phyloP scores from a whole-genome alignment of 352 stramenopile genomes.

The Phytophthora pluvialis region DNA sequence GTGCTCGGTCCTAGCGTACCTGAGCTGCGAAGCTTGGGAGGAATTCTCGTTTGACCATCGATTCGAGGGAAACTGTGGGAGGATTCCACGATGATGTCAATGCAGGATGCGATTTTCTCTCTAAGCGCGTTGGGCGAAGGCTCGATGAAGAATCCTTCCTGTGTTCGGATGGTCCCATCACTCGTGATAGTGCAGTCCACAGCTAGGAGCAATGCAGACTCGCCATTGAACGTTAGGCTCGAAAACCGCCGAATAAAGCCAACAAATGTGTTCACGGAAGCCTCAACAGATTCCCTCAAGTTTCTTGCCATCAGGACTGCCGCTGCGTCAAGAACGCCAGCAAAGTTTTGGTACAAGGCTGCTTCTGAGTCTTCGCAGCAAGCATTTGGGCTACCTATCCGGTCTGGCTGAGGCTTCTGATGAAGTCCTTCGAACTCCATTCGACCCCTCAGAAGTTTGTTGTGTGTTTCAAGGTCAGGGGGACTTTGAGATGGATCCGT shows the following conservation, averaged over 20 bases:
- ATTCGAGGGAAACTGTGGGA: slow-evolving; percentile 91
- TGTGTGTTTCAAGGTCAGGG: slow-evolving; percentile 32
- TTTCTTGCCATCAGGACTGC: slow-evolving; percentile 92
- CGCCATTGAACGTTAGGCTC: slow-evolving; percentile 48
- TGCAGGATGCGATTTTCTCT: slow-evolving; percentile 70
- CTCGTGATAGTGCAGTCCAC: slow-evolving; percentile 52
- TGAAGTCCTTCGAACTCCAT: slow-evolving; percentile 62
- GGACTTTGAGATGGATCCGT: slow-evolving; percentile 5
- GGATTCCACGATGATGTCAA: slow-evolving; percentile 79
- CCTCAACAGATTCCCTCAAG: slow-evolving; percentile 84
- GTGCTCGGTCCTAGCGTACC: slow-evolving; percentile 83
- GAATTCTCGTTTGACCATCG: slow-evolving; percentile 81
- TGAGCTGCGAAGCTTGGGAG: slow-evolving; percentile 60
- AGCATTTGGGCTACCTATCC: slow-evolving; percentile 4
- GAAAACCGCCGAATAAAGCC: slow-evolving; percentile 83
- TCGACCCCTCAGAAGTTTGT: slow-evolving; percentile 50
- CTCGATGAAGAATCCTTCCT: slow-evolving; percentile 68
- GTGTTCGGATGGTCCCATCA: slow-evolving; percentile 23
- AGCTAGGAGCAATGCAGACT: slow-evolving; percentile 66
- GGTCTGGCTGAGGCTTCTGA: slow-evolving; percentile 26
- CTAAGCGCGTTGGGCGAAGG: slow-evolving; percentile 56
- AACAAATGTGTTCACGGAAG: slow-evolving; percentile 77
- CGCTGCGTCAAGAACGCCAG: slow-evolving; percentile 80
- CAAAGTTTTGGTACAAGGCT: slow-evolving; percentile 56
- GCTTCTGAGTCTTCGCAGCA: slow-evolving; percentile 51